phyloP scores from a whole-genome alignment of 352 stramenopile species.

The Globisporangium acanthophoron region DNA sequence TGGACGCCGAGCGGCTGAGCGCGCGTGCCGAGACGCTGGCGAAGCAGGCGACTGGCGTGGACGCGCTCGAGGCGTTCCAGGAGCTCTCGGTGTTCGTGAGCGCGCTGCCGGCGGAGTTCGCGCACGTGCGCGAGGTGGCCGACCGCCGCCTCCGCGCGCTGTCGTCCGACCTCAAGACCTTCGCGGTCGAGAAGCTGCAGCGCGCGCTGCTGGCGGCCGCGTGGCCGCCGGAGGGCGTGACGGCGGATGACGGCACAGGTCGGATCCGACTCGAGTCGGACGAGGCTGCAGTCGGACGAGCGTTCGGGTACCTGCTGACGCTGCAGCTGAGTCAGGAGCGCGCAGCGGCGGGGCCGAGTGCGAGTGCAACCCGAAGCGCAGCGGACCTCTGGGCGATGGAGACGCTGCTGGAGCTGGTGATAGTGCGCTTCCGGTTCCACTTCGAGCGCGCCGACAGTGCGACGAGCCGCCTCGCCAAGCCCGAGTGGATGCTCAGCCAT shows the following conservation, averaged over 20 bases:
- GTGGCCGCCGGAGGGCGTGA: conserved; percentile 24
- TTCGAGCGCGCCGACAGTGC: conserved; percentile 63
- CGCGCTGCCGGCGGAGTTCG: conserved; percentile 36
- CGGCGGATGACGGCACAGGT: not conserved
- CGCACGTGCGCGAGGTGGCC: conserved; percentile 45
- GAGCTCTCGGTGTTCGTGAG: conserved; percentile 29
- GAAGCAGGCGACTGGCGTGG: conserved; percentile 25
- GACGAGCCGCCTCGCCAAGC: conserved; percentile 69
- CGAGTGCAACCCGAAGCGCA: not conserved
- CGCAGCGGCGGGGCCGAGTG: not conserved
- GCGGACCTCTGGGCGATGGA: conserved; percentile 60
- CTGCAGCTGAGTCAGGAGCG: conserved; percentile 39
- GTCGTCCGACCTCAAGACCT: conserved; percentile 37
- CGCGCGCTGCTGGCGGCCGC: conserved; percentile 29
- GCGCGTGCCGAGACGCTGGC: conserved; percentile 31
- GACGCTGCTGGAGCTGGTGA: conserved; percentile 46
- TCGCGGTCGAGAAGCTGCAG: conserved; percentile 52
- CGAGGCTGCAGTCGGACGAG: conserved; percentile 21
- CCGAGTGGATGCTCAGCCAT: conserved; percentile 67
- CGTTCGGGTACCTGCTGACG: conserved; percentile 50
- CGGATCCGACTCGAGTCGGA: conserved; percentile 18
- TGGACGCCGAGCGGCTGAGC: conserved; percentile 54
- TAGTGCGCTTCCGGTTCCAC: conserved; percentile 66
- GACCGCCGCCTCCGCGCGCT: conserved; percentile 36
- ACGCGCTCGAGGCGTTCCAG: conserved; percentile 40